Evolutionary conservation across 2,329 filamentous ascomycete genomes (phyloP), one percentile per base, ranked within the genome.

Genomic region (Colletotrichum trifolii): DNA sequence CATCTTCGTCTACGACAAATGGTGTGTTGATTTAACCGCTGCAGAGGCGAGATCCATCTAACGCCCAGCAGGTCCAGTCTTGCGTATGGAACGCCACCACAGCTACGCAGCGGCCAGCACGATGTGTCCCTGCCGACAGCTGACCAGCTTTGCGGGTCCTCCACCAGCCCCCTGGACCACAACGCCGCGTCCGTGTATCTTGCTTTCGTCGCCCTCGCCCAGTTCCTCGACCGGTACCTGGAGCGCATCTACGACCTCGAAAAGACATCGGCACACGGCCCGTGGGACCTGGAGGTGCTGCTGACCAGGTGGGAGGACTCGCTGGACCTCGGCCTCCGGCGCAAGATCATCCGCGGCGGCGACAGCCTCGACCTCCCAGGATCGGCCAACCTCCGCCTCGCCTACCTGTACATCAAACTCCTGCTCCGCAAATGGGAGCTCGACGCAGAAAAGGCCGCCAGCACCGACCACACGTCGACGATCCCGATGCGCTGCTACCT

Each of bases 1-100:
- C 8, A 71, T 88, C 1, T 68, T 85, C 12, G 76, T 88, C 9
- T 81, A 86, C 54, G 85, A 88, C 69, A 78, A 81, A 56, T 88
- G 86, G 85, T 85, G 73, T 69, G 6, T 8, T 10, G 2, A 2
- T 13, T 17, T 11, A 34, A 12, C 56, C 53, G 8, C 17, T 12
- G 7, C 38, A 10, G 13, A 9, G 8, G 1, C 9, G 1, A 15
- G 11, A 7, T 13, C n/a, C 45, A 9, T 10, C 45, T 11, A 4
- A 15, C 33, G 8, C 6, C 43, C 17, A 63, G 49, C 39, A 85
- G 83, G 83, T 79, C 77, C 9, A 85, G 83, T 54, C 73, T 86
- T 6, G 82, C 83, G 1, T 82, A 86, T 54, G 84, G 84, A 1
- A 86, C 84, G 3, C 84, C 84, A 2, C 78, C 82, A 3, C 81